Evolutionary conservation across 495 filamentous ascomycete species (phyloP), one percentile per base, ranked within the genome.

Genomic region (Pseudevernia furfuracea): DNA sequence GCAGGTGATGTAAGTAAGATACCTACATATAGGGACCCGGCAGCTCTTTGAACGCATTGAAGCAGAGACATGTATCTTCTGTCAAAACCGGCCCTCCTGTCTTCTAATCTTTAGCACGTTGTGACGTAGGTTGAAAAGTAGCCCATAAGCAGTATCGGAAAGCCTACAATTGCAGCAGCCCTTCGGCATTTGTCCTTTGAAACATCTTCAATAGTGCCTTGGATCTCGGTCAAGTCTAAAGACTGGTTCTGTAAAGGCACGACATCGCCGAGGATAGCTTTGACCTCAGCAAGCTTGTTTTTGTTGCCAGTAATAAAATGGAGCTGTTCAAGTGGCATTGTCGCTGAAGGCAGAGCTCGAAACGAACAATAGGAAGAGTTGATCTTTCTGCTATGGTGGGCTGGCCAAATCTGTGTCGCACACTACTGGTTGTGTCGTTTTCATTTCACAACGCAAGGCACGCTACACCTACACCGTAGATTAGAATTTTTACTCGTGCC

Each of bases 251-350:
- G 79, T 57, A 98, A 79, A 49, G 87, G 77, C 1, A 64, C 86
- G 37, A 84, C 81, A 61, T 82, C 82, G 62, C 86, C 85, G 23
- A 98, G 81, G 70, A 98, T 97, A 17, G 88, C 87, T 71, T 86
- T 83, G 67, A 96, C 90, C 76, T 98, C 94, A 63, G 74, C 73
- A 58, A 98, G 83, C 77, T 98, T 98, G 78, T 96, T 95, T 68
- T 84, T 81, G 78, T 98, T 98, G 68, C 93, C 89, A 4, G 95
- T 98, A 70, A 98, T 96, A 80, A 98, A 98, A 79, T 96, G 90
- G 43, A 98, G 75, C 37, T 78, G 61, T 62, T 72, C 74, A 14
- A 73, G 67, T 25, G 67, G 49, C 67, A 68, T 68, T 39, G 23
- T 62, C 48, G 12, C 12, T 2, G 43, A 48, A 36, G n/a, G 5